Conservation (phyloP, 148 eudicot species). For the Beta vulgaris region DNA sequence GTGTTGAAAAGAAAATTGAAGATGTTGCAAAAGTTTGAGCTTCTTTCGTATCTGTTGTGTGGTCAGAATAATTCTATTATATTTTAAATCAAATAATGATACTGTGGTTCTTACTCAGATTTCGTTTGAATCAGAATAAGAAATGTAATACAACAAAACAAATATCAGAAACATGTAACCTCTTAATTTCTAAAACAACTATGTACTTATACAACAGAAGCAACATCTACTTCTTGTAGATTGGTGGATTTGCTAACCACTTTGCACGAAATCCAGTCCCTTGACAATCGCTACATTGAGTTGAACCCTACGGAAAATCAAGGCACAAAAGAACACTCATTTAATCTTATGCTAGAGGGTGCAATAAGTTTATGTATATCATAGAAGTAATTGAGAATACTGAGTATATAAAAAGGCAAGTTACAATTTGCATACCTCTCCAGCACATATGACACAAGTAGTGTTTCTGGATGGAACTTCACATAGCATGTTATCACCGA, state of each 20-base stretch:
- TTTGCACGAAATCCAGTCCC: conserved; percentile 94
- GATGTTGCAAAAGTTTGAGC: not conserved
- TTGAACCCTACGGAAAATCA: conserved; percentile 52
- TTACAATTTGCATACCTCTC: conserved; percentile 52
- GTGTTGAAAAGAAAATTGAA: not conserved
- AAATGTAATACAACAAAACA: not conserved
- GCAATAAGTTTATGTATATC: not conserved
- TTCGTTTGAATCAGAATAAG: not conserved
- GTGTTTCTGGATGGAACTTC: conserved; percentile 89
- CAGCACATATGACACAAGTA: conserved; percentile 77
- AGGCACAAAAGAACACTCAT: not conserved
- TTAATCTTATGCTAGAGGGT: conserved; percentile 1
- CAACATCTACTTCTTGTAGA: conserved; percentile 36
- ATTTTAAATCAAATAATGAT: not conserved
- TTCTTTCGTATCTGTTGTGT: conserved; percentile 26
- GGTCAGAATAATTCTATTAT: not conserved
- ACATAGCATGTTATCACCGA: conserved; percentile 97
- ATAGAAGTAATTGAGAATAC: not conserved
- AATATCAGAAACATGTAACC: not conserved
- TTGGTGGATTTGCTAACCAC: conserved; percentile 73
- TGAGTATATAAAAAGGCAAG: not conserved
- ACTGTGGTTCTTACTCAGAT: not conserved
- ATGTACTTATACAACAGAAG: not conserved
- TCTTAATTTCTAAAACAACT: conserved; percentile 12
- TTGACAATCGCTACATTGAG: conserved; percentile 63